These are phyloP conservation scores for Lantana camara DNA, from an alignment of 257 asterid species.

Conservation along the genomic window DNA sequence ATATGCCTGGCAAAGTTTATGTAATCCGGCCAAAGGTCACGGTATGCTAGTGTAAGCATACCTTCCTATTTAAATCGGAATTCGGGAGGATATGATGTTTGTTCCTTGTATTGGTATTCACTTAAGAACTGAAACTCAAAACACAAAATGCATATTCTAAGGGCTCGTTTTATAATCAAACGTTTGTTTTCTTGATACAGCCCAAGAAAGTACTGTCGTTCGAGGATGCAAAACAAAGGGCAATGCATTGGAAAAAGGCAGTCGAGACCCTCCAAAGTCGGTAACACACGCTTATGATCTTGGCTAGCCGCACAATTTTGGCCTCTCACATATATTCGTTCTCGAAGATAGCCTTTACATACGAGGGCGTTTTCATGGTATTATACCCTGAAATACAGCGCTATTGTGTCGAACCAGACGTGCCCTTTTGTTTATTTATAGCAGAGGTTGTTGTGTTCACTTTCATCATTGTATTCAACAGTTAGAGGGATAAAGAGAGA, in stretches of 20 bases:
- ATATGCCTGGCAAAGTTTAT: too few species aligned
- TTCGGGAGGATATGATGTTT: too few species aligned
- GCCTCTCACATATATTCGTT: too few species aligned
- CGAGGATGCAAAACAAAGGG: conserved; percentile 95
- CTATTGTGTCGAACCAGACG: background rate
- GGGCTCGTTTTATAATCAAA: background rate
- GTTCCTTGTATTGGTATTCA: too few species aligned
- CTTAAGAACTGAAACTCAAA: too few species aligned
- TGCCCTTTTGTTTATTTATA: conserved; percentile 30
- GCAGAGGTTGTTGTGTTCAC: conserved; percentile 9
- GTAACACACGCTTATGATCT: conserved; percentile 38
- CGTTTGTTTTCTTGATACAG: conserved; percentile 48
- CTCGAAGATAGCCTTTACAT: background rate
- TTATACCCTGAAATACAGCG: conserved; percentile 22
- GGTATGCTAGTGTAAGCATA: too few species aligned
- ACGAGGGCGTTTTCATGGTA: background rate
- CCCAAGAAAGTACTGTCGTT: conserved; percentile 84
- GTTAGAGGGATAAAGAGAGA: too few species aligned
- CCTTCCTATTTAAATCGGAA: too few species aligned
- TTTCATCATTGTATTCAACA: background rate
- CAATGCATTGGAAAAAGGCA: conserved; percentile 91
- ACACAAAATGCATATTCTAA: background rate
- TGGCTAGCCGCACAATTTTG: conserved; percentile 15
- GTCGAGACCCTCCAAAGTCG: conserved; percentile 92
- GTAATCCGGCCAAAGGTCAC: too few species aligned